These are phyloP conservation scores for Erythrophleum ivorense DNA, from an alignment of 331 rosid genomes.

Conservation along the genomic window DNA sequence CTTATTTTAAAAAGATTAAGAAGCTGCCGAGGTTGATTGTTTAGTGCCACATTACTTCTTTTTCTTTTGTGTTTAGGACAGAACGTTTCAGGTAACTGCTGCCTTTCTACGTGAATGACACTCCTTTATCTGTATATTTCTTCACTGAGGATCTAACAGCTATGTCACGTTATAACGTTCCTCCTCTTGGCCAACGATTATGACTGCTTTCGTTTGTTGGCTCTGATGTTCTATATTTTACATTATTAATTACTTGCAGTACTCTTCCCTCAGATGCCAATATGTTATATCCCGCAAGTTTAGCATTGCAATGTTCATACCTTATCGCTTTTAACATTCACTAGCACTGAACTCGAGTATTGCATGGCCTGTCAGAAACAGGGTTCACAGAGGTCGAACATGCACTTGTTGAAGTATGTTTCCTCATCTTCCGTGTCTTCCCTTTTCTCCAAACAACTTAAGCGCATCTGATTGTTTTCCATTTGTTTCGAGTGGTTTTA, in stretches of 20 bases:
- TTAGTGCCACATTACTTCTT: not conserved
- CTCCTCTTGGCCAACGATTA: not conserved
- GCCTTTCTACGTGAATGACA: not conserved
- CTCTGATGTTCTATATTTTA: not conserved
- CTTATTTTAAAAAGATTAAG: not conserved
- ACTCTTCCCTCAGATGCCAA: not conserved
- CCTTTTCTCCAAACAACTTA: slow-evolving; percentile 14
- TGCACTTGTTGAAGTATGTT: not conserved
- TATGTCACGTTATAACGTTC: not conserved
- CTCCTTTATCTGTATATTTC: slow-evolving; percentile 8
- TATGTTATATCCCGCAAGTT: not conserved
- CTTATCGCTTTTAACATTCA: not conserved
- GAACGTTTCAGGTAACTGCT: not conserved
- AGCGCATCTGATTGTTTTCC: not conserved
- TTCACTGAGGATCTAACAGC: not conserved
- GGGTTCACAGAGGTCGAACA: not conserved
- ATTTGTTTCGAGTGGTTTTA: not conserved
- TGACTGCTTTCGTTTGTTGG: not conserved
- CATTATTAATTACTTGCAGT: not conserved
- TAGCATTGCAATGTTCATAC: not conserved
- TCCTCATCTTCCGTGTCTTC: not conserved
- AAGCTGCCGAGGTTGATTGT: not conserved
- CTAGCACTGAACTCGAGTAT: not conserved
- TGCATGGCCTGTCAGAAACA: not conserved
- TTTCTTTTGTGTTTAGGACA: not conserved